A percentile compares a stretch with the other conserved stretches of the same genome.
Conservation (phyloP, 495 filamentous ascomycete genomes). For the Cryomyces minteri region DNA sequence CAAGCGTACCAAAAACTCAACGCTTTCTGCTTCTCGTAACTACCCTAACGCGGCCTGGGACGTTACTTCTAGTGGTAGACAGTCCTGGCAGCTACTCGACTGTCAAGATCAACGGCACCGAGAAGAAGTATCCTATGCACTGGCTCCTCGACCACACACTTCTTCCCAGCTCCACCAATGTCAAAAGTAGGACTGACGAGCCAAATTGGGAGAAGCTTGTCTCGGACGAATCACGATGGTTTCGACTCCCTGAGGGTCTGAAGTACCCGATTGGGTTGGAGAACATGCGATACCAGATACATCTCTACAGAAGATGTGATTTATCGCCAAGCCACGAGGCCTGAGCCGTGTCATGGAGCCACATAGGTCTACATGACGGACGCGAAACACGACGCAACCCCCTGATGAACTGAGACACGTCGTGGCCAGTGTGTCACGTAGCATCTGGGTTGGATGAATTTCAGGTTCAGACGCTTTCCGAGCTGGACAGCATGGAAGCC, state of each 20-base stretch:
- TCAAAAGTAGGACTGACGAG: constrained; percentile 2
- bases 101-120: constrained; percentile 34
- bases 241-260: constrained; percentile 46
- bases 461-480: too few relatives aligned
- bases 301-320: constrained; percentile 37
- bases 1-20: constrained; percentile 56
- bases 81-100: constrained; percentile 86
- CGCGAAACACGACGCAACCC: too few relatives aligned
- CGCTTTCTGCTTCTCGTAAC: constrained; percentile 50
- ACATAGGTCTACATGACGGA: too few relatives aligned
- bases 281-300: constrained; percentile 87
- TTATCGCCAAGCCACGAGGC: too few relatives aligned
- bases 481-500: too few relatives aligned
- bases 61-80: constrained; percentile 72
- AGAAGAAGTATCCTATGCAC: constrained; percentile 77
- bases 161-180: constrained; percentile 25
- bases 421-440: too few relatives aligned
- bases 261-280: constrained; percentile 73
- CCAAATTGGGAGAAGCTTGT: constrained; percentile 52
- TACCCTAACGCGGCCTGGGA: constrained; percentile 30
- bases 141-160: constrained; percentile 80
- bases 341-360: too few relatives aligned
- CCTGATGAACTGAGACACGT: too few relatives aligned
- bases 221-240: constrained; percentile 67
- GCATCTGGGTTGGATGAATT: too few relatives aligned